Base-by-base conservation (phyloP, 2,329 filamentous ascomycete genomes). In the Talaromyces sp. region DNA sequence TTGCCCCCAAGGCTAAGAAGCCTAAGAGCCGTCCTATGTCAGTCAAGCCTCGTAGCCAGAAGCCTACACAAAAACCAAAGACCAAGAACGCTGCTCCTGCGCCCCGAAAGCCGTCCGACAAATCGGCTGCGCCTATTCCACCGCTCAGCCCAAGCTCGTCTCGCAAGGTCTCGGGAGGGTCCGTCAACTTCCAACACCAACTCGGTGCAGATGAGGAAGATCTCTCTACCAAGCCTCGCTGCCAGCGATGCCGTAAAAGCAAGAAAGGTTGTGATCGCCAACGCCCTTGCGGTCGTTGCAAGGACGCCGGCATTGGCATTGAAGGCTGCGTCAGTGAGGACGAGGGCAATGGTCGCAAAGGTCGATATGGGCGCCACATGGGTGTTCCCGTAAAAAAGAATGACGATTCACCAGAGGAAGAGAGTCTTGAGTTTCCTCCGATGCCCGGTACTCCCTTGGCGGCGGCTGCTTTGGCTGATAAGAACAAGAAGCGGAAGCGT, bases 251-350 rank as follows among this genome's bases (percentile, higher is more conserved):
- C 81, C 89, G 94, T 67, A 99, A 99, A 84, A 97, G 93, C 78
- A 99, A 99, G 82, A 99, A 99, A 77, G 94, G 94, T 11, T 99
- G 94, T 70, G 94, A 99, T 77, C 88, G 94, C 53, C 94, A 97
- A 75, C 87, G 94, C 35, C 94, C 94, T 24, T 99, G 94, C 69
- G 90, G 91, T 51, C 86, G 94, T 58, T 99, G 94, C 84, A 91
- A 91, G 72, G 94, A 99, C 75, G 94, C 94, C 39, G 94, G 94
- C 17, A 90, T 99, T 65, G 89, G 89, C 52, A 86, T 91, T 54
- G 94, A 97, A 63, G 90, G 93, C 60, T 99, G 94, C 74, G 86
- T 99, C 74, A 97, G 92, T 73, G 94, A 99, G 74, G 94, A 99
- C 65, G 94, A 99, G 75, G 91, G 91, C 60, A 97, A 97, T 72